These are phyloP conservation scores for Xerocomus subilludens DNA, from an alignment of 1,284 basidiomycete species.

Conservation along the genomic window DNA sequence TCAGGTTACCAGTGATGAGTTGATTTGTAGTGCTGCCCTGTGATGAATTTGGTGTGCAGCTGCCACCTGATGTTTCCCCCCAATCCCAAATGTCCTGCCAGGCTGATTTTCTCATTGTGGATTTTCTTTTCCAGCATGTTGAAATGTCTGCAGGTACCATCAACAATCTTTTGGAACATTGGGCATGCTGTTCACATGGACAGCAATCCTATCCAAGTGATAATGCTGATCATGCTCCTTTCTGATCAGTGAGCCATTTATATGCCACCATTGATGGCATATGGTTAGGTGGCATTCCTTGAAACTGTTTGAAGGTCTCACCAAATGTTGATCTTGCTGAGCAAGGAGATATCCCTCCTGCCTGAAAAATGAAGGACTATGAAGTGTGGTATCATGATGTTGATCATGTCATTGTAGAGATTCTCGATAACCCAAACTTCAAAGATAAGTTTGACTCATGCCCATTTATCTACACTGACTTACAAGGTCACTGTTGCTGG, in stretches of 20 bases:
- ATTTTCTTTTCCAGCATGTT: background rate
- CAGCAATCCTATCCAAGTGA: background rate
- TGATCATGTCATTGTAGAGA: background rate
- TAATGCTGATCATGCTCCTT: background rate
- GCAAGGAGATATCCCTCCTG: background rate
- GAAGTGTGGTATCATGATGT: background rate
- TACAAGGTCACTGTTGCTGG: background rate
- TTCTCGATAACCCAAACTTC: background rate
- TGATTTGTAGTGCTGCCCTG: too few relatives aligned
- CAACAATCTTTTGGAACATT: background rate
- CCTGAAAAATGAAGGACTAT: background rate
- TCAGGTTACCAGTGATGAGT: background rate
- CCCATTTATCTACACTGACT: background rate
- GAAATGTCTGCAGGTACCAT: background rate
- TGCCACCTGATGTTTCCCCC: too few relatives aligned
- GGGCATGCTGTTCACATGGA: background rate
- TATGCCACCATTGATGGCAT: background rate
- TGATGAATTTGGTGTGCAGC: background rate
- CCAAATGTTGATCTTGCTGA: background rate
- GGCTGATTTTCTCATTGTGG: background rate
- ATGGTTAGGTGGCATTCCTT: background rate
- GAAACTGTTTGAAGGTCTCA: background rate
- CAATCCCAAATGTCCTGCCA: background rate
- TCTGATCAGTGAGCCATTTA: background rate
- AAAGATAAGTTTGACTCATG: background rate